Base-by-base conservation (phyloP, 1,284 basidiomycete genomes). In the Cerioporus squamosus region DNA sequence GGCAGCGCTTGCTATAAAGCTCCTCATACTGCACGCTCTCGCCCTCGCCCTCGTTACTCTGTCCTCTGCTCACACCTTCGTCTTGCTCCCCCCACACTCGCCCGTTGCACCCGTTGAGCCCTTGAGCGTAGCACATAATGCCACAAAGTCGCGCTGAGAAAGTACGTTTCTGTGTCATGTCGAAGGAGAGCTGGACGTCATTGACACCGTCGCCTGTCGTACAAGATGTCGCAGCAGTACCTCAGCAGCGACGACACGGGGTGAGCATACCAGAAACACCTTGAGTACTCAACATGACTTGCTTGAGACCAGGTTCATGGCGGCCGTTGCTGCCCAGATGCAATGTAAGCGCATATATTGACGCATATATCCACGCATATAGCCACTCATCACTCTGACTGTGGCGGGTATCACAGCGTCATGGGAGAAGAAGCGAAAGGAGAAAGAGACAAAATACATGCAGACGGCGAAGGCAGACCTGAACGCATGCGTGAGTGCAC, bases 351-450 rank as follows among this genome's bases (percentile, higher is more conserved):
- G 42, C 44, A 59, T 59, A 57, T 36, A n/a, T n/a, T n/a, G n/a
- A n/a, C n/a, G n/a, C n/a, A n/a, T n/a, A n/a, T n/a, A 42, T 7
- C 42, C 33, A 45, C 15, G 23, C 49, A n/a, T 36, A 44, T 9
- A 18, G 14, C 9, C n/a, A 38, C 17, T 12, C 42, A 39, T 48
- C 14, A 42, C 10, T 23, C 17, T 44, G 18, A 18, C 10, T 20
- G 17, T 29, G 14, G 26, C 10, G n/a, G n/a, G 33, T 15, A 14
- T 36, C 33, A 23, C 24, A 78, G 77, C 71, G 31, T 71, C 76
- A 4, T 77, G 75, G 75, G 73, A 78, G 56, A 78, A 75, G 66
- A 75, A 77, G 38, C 68, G 68, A 38, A 70, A 59, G 53, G 75
- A 75, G 47, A 75, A 71, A 40, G 72, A 78, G 54, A 54, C 51